These are phyloP conservation scores for Eutrema heterophyllum DNA, from an alignment of 345 rosid genomes.

Conservation along the genomic window DNA sequence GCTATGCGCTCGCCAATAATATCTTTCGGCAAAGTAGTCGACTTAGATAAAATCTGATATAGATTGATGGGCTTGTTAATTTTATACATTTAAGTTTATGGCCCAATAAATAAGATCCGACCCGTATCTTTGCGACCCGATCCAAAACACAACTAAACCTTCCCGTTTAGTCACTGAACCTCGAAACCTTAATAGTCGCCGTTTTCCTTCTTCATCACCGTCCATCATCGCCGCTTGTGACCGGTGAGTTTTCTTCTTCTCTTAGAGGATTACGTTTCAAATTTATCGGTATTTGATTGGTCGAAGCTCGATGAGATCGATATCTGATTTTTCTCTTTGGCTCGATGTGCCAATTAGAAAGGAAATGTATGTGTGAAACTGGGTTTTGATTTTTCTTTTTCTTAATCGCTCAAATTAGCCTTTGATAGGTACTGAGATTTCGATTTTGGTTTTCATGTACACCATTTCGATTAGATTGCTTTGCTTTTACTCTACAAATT, in stretches of 20 bases:
- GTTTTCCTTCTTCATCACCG: slow-evolving; percentile 1
- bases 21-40: no score
- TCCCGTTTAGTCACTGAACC: background rate
- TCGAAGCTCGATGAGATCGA: background rate
- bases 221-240: slow-evolving; percentile 10
- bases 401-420: background rate
- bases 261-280: background rate
- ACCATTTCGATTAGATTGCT: background rate
- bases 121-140: background rate
- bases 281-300: background rate
- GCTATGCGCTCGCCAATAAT: no score
- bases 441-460: background rate
- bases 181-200: slow-evolving; percentile 4
- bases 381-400: background rate
- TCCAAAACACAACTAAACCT: slow-evolving; percentile 4
- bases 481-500: background rate
- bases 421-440: background rate
- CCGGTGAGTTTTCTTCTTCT: slow-evolving; percentile 5
- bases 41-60: no score
- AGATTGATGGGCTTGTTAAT: no score
- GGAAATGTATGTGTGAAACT: background rate
- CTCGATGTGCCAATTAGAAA: background rate
- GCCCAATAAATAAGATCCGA: slow-evolving; percentile 11
- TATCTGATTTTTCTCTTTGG: background rate
- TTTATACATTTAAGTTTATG: background rate